These are phyloP conservation scores for Helotiales sp. DNA, from an alignment of 2,329 filamentous ascomycete species.

Conservation along the genomic window DNA sequence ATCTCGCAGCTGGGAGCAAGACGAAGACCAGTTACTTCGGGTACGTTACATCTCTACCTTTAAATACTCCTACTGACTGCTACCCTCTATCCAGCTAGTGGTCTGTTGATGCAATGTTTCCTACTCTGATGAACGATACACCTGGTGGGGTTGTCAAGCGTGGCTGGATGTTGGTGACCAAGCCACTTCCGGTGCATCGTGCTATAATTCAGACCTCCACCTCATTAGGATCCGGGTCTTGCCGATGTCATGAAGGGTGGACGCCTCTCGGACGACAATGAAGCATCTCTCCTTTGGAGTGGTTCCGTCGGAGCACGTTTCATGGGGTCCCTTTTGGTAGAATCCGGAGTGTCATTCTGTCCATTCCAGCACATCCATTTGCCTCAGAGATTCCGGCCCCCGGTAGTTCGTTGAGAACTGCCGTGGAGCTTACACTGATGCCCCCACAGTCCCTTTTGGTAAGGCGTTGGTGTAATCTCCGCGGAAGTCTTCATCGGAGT, in stretches of 20 bases:
- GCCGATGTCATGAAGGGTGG: constrained; percentile 56
- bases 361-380: neutral
- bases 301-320: no score
- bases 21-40: no score
- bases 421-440: neutral
- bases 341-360: neutral
- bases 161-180: no score
- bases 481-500: neutral
- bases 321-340: no score
- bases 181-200: constrained; percentile 70
- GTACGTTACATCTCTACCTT: no score
- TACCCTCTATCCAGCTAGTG: no score
- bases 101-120: no score
- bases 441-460: neutral
- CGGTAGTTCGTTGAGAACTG: neutral
- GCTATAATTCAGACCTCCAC: constrained; percentile 54
- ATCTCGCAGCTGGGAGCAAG: neutral
- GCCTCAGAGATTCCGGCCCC: neutral
- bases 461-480: neutral
- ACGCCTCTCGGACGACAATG: constrained; percentile 58
- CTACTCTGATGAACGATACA: no score
- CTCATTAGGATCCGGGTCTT: constrained; percentile 57
- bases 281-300: no score
- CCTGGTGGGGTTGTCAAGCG: no score
- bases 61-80: no score